phyloP scores from a whole-genome alignment of 306 rosid genomes.

The Dryas alaskensis region DNA sequence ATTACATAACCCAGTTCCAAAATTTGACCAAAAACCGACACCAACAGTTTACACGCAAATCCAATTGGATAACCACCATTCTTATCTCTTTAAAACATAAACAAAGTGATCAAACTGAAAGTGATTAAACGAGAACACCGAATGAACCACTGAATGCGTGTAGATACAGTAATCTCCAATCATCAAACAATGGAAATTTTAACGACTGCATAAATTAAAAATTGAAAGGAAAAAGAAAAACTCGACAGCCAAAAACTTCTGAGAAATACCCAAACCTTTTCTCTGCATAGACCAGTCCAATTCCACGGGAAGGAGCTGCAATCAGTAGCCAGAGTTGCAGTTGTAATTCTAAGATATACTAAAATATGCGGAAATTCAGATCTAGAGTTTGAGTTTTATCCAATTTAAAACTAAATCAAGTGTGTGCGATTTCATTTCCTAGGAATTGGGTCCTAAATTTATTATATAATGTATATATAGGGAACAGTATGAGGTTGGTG shows the following conservation, averaged over 20 bases:
- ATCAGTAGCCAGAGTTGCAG: slow-evolving; percentile 2
- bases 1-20: slow-evolving; percentile 9
- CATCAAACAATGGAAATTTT: slow-evolving; percentile 7
- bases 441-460: background rate
- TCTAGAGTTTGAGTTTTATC: slow-evolving; percentile 13
- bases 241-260: slow-evolving; percentile 4
- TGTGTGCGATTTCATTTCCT: slow-evolving; percentile 1
- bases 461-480: background rate
- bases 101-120: slow-evolving; percentile 35
- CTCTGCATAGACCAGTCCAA: slow-evolving; percentile 12
- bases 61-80: slow-evolving; percentile 18
- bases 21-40: background rate
- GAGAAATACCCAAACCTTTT: slow-evolving; percentile 9
- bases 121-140: slow-evolving; percentile 16
- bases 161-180: slow-evolving; percentile 14
- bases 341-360: slow-evolving; percentile 11
- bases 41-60: background rate
- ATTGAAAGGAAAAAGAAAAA: background rate
- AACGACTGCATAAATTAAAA: slow-evolving; percentile 11
- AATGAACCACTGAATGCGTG: slow-evolving; percentile 34
- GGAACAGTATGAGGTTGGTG: slow-evolving; percentile 34
- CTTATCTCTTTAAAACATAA: slow-evolving; percentile 20
- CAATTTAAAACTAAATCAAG: slow-evolving; percentile 25
- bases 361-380: slow-evolving; percentile 27
- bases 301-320: slow-evolving; percentile 23